Conservation (phyloP, 495 filamentous ascomycete genomes). For the Neurospora sublineolata region DNA sequence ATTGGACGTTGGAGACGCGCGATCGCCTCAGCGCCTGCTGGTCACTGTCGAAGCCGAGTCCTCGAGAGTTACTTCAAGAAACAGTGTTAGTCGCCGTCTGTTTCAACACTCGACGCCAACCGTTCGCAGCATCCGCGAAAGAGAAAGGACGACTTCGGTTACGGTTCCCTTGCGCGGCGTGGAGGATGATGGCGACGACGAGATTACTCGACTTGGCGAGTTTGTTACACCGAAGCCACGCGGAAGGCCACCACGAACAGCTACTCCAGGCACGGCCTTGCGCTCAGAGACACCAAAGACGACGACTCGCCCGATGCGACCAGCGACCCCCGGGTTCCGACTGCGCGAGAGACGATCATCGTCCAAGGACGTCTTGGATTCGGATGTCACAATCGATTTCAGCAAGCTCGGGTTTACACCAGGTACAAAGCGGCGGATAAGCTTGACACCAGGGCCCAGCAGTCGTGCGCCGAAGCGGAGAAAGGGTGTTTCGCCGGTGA, state of each 20-base stretch:
- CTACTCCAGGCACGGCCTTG: constrained; percentile 19
- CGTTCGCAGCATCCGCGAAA: constrained; percentile 8
- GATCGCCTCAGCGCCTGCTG: constrained; percentile 38
- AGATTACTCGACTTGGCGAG: constrained; percentile 18
- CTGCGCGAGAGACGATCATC: neutral
- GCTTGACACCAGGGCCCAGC: constrained; percentile 11
- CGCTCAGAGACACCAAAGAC: neutral
- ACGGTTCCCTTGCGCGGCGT: constrained; percentile 41
- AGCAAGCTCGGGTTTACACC: neutral
- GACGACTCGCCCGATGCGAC: constrained; percentile 29
- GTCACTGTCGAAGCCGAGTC: constrained; percentile 43
- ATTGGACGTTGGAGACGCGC: constrained; percentile 38
- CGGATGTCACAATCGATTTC: constrained; percentile 9
- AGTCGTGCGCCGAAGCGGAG: constrained; percentile 20
- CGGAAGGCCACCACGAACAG: constrained; percentile 26
- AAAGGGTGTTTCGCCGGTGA: constrained; percentile 1
- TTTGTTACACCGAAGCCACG: constrained; percentile 22
- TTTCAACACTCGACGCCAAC: constrained; percentile 28
- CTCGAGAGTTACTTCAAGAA: constrained; percentile 10
- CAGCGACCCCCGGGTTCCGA: constrained; percentile 25
- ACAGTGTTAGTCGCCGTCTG: constrained; percentile 25
- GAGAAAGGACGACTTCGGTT: constrained; percentile 27
- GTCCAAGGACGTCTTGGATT: constrained; percentile 8
- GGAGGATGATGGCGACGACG: constrained; percentile 25
- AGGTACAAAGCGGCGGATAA: constrained; percentile 1